Conservation (phyloP, 495 filamentous ascomycete genomes). For the Penicillium cosmopolitanum region DNA sequence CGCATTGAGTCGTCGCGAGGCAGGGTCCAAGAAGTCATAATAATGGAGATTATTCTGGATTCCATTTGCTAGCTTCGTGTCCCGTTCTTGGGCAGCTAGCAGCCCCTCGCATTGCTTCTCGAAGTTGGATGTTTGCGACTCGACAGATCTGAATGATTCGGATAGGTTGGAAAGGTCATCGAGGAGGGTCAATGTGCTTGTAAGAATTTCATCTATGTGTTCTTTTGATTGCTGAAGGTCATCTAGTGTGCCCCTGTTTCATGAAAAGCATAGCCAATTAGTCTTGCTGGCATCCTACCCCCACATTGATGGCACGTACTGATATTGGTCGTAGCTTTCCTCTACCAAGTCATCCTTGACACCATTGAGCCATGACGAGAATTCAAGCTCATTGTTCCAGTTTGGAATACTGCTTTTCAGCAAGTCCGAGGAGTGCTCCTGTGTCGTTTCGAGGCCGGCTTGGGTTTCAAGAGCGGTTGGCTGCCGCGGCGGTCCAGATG, state of each 20-base stretch:
- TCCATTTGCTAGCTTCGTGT: constrained; percentile 75
- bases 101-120: constrained; percentile 89
- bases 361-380: constrained; percentile 63
- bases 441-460: constrained; percentile 26
- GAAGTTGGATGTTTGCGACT: constrained; percentile 87
- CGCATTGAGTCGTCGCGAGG: constrained; percentile 86
- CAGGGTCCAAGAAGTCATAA: constrained; percentile 88
- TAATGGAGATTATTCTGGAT: constrained; percentile 86
- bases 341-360: constrained; percentile 71
- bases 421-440: constrained; percentile 19
- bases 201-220: constrained; percentile 79
- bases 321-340: constrained; percentile 82
- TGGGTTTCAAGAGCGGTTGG: constrained; percentile 31
- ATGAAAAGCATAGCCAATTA: constrained; percentile 15
- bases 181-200: constrained; percentile 72
- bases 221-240: constrained; percentile 77
- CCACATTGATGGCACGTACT: constrained; percentile 54
- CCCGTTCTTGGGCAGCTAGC: constrained; percentile 73
- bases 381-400: constrained; percentile 58
- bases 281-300: constrained; percentile 1
- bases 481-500: constrained; percentile 42
- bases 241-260: constrained; percentile 68
- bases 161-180: constrained; percentile 74
- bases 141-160: constrained; percentile 81
- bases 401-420: constrained; percentile 17